Base-by-base conservation (phyloP, 192 early-diverging fungal species). In the Coemansia sp. region DNA sequence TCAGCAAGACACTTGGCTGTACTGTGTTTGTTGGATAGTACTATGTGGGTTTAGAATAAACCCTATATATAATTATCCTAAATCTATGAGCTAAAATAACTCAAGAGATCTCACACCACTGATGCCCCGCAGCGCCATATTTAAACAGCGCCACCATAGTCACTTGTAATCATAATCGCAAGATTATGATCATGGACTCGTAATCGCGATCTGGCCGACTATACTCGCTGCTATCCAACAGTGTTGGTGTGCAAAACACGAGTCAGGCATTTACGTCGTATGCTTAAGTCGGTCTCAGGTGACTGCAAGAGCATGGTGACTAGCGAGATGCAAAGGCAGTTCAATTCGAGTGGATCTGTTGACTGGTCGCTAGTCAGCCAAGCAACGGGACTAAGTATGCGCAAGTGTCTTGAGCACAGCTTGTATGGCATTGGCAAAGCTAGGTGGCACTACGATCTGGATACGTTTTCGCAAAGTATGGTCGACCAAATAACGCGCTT, bases 401-500 rank as follows among this genome's bases (percentile, higher is more conserved):
- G 13, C 33, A 28, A 48, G 21, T 70, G 68, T 8, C 14, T 70
- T 51, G 68, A 70, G 26, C 37, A 10, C 55, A 58, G 39, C 10
- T 35, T 24, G 21, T 58, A 43, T 13, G 38, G 37, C 23, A 34
- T 0, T 0, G 68, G 61, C 11, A 70, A 70, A 14, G 11, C 28
- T 7, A 50, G 35, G 7, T 70, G 68, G 68, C 16, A 28, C 0
- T 70, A 70, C 8, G 34, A 63, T 18, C 61, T 50, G 18, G 53
- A 70, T 1, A 36, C 35, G 1, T 59, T 63, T 34, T 70, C 68
- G 20, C 35, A 35, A 10, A 43, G 48, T 6, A 59, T 28, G 33
- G 61, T 61, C 2, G 34, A 50, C 36, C 50, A 56, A 1, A 63
- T 69, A 60, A 38, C 11, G 2, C 9, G 23, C 20, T 69, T 69